Evolutionary conservation across 2,329 filamentous ascomycete genomes (phyloP).

Genomic region (Whalleya microplaca): DNA sequence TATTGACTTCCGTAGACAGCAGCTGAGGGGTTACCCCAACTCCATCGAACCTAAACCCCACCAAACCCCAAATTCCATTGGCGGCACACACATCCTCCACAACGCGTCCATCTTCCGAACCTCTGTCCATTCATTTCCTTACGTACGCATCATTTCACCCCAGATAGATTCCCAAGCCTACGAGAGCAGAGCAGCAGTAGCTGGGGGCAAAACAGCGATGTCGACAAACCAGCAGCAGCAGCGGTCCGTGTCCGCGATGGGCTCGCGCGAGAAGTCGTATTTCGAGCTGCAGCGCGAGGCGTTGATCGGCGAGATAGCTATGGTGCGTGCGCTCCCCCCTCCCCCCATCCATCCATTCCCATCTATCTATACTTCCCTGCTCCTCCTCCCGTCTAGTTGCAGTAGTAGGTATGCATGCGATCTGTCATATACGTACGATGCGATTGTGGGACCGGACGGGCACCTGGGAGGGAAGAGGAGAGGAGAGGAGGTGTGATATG

Average conservation of each 20-base stretch:
- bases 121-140: not conserved
- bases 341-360: not conserved
- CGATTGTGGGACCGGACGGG: too few species aligned
- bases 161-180: not conserved
- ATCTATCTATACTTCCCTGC: too few species aligned
- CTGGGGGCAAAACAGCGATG: not conserved
- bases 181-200: not conserved
- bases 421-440: too few species aligned
- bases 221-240: constrained; percentile 9
- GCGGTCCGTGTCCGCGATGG: constrained; percentile 30
- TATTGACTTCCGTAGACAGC: too few species aligned
- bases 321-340: constrained; percentile 50
- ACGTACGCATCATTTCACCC: not conserved
- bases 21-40: not conserved
- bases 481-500: not conserved
- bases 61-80: not conserved
- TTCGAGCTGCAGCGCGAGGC: constrained; percentile 78
- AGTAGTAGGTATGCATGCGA: too few species aligned
- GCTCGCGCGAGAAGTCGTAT: constrained; percentile 58
- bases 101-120: not conserved
- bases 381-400: too few species aligned
- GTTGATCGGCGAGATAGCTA: constrained; percentile 72
- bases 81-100: too few species aligned
- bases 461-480: not conserved
- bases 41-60: not conserved